Evolutionary conservation across 768 basidiomycete species (phyloP).

Genomic region (Pulveroboletus sp.): DNA sequence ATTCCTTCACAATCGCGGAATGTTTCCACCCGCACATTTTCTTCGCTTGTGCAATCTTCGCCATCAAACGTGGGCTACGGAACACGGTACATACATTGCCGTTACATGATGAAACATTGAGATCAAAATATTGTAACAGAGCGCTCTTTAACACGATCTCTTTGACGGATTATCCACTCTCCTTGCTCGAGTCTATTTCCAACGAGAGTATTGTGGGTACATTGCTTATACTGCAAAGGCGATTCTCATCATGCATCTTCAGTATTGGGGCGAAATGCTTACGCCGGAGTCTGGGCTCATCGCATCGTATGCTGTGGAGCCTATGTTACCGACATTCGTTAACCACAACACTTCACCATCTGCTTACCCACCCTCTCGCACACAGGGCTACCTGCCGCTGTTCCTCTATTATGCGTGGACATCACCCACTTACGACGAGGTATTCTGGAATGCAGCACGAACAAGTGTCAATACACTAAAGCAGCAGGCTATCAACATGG

Average conservation of each 20-base stretch:
- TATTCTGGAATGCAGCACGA: constrained; percentile 36
- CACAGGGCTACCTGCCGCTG: constrained; percentile 35
- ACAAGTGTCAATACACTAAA: constrained; percentile 37
- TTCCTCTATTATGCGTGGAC: constrained; percentile 38
- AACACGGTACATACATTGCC: constrained; percentile 2
- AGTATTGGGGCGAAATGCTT: constrained; percentile 1
- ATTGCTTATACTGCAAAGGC: background rate
- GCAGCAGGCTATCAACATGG: constrained; percentile 38
- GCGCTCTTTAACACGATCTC: background rate
- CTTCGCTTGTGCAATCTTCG: constrained; percentile 7
- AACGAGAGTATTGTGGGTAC: constrained; percentile 15
- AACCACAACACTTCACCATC: constrained; percentile 34
- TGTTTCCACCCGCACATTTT: constrained; percentile 13
- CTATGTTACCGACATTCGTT: constrained; percentile 43
- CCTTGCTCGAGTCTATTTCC: constrained; percentile 10
- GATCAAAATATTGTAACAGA: background rate
- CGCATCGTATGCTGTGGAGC: constrained; percentile 35
- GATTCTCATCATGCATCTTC: background rate
- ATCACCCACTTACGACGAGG: background rate
- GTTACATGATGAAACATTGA: background rate
- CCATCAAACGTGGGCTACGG: background rate
- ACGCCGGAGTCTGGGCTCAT: background rate
- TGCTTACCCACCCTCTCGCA: constrained; percentile 45
- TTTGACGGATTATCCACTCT: background rate
- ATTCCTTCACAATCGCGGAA: constrained; percentile 3